Evolutionary conservation across 371 early-diverging fungal genomes (phyloP).

Genomic region (Cladochytrium tenue): DNA sequence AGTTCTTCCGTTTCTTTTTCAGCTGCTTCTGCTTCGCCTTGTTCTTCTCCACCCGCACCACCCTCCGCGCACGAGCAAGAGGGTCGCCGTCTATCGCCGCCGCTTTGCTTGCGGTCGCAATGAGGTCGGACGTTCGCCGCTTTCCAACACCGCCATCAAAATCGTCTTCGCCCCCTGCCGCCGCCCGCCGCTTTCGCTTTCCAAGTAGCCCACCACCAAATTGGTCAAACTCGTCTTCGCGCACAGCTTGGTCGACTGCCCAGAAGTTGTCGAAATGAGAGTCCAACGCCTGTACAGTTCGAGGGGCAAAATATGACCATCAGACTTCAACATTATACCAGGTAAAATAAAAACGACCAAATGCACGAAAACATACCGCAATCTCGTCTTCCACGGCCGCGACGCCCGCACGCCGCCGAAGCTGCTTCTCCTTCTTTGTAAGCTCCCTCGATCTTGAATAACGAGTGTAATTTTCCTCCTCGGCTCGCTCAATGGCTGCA

Average conservation of each 20-base stretch:
- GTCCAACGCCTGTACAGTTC: too few relatives aligned
- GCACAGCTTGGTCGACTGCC: slow-evolving; percentile 36
- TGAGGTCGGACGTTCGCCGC: too few relatives aligned
- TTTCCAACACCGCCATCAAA: too few relatives aligned
- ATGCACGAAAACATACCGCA: slow-evolving; percentile 51
- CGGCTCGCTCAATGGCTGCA: slow-evolving; percentile 73
- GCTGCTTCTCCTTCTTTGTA: slow-evolving; percentile 53
- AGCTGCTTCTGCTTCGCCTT: too few relatives aligned
- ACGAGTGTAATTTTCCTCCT: slow-evolving; percentile 90
- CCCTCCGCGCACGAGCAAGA: too few relatives aligned
- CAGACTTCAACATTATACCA: too few relatives aligned
- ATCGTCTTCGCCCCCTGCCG: too few relatives aligned
- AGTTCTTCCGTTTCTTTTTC: too few relatives aligned
- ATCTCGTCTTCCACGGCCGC: slow-evolving; percentile 83
- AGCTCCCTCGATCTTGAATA: slow-evolving; percentile 76
- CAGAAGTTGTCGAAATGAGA: slow-evolving; percentile 10
- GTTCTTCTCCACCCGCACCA: too few relatives aligned
- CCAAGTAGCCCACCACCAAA: slow-evolving; percentile 26
- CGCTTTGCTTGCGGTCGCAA: too few relatives aligned
- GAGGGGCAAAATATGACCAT: too few relatives aligned
- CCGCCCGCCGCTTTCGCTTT: slow-evolving; percentile 25
- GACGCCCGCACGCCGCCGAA: slow-evolving; percentile 57
- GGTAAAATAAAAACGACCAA: neutral
- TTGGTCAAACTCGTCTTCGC: slow-evolving; percentile 22
- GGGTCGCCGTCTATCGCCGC: too few relatives aligned